A percentile compares a stretch with the other conserved stretches of the same genome.
Conservation (phyloP, 805 yeast genomes). For the Saturnispora halmiae region DNA sequence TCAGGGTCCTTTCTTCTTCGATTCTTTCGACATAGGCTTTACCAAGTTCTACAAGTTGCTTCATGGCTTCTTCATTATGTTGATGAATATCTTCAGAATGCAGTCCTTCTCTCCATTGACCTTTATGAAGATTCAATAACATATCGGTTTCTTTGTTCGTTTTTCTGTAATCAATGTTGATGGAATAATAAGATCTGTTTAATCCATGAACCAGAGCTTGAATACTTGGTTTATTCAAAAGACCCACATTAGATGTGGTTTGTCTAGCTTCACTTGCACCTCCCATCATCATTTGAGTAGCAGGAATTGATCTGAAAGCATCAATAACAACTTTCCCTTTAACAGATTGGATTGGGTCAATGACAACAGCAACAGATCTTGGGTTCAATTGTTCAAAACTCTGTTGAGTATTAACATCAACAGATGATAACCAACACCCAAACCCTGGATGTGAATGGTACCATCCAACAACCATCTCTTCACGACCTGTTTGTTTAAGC, state of each 20-base stretch:
- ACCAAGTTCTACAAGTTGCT: constrained; percentile 81
- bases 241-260: constrained; percentile 91
- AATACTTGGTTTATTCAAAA: constrained; percentile 89
- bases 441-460: constrained; percentile 99
- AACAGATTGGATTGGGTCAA: constrained; percentile 97
- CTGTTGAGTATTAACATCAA: constrained; percentile 96
- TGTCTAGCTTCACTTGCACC: constrained; percentile 98
- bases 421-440: constrained; percentile 99
- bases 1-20: constrained; percentile 81
- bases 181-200: constrained; percentile 92
- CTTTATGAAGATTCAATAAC: constrained; percentile 89
- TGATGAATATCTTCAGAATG: constrained; percentile 76
- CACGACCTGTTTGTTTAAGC: constrained; percentile 98
- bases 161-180: constrained; percentile 89
- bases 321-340: constrained; percentile 98
- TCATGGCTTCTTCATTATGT: constrained; percentile 63
- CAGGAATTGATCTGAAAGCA: constrained; percentile 90
- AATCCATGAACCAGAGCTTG: constrained; percentile 96
- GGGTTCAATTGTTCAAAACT: constrained; percentile 93
- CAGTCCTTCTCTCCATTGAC: constrained; percentile 91
- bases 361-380: constrained; percentile 96
- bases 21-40: constrained; percentile 83
- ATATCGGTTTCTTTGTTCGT: constrained; percentile 87
- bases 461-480: constrained; percentile 99
- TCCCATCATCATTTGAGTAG: constrained; percentile 84